These are phyloP conservation scores for Trichocladium uniseriatum DNA, from an alignment of 495 filamentous ascomycete genomes.

Conservation along the genomic window DNA sequence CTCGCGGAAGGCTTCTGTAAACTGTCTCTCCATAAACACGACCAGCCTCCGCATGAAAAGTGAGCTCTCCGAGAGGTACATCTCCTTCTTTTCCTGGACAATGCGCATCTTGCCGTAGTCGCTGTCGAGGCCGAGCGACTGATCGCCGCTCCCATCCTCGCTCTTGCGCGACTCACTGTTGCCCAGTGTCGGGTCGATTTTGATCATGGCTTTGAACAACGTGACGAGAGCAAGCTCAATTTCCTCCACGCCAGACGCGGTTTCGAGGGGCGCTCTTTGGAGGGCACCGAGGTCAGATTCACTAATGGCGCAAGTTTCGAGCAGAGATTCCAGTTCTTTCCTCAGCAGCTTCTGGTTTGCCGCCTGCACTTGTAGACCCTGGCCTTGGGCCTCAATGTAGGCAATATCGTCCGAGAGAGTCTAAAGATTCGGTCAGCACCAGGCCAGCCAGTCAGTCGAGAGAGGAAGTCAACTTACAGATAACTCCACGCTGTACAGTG, in stretches of 20 bases:
- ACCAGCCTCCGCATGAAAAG: conserved; percentile 68
- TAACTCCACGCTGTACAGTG: conserved; percentile 87
- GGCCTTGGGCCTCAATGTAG: conserved; percentile 93
- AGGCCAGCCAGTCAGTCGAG: neutral
- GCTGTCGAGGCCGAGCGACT: conserved; percentile 52
- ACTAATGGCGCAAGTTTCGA: conserved; percentile 83
- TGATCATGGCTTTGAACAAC: conserved; percentile 88
- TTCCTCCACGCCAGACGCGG: conserved; percentile 55
- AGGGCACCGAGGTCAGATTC: conserved; percentile 62
- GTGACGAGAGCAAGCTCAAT: conserved; percentile 70
- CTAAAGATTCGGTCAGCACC: conserved; percentile 40
- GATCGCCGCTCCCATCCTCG: conserved; percentile 41
- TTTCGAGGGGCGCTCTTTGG: conserved; percentile 63
- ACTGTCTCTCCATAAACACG: conserved; percentile 70
- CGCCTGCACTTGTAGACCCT: conserved; percentile 92
- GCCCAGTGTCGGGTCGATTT: conserved; percentile 74
- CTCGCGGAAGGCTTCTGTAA: conserved; percentile 62
- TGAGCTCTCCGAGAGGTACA: conserved; percentile 62
- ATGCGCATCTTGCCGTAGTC: conserved; percentile 88
- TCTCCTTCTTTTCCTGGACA: conserved; percentile 84
- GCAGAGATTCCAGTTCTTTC: conserved; percentile 69
- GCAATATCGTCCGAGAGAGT: conserved; percentile 91
- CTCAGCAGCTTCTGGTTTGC: conserved; percentile 94
- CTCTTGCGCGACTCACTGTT: conserved; percentile 43
- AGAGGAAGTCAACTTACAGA: conserved; percentile 54